Conservation (phyloP, 2,329 filamentous ascomycete genomes). For the Pseudogymnoascus sp. region DNA sequence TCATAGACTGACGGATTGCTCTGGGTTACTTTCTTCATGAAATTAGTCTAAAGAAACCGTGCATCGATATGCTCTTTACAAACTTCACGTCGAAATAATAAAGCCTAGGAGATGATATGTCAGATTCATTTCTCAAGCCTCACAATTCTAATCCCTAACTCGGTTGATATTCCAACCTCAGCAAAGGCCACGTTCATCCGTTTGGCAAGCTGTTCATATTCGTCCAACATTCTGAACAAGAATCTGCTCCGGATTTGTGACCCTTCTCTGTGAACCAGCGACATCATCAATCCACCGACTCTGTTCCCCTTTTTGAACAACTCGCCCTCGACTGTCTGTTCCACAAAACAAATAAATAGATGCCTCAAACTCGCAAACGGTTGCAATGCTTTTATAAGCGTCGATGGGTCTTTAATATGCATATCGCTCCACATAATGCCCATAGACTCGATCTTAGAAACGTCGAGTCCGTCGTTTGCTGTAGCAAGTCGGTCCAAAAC, state of each 20-base stretch:
- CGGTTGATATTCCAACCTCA: neutral
- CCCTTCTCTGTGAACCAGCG: neutral
- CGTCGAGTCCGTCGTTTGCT: neutral
- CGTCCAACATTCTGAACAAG: neutral
- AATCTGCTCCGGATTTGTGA: neutral
- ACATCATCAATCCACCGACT: neutral
- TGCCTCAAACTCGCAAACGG: neutral
- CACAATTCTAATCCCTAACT: neutral
- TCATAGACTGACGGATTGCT: neutral
- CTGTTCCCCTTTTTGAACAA: neutral
- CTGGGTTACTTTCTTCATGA: neutral
- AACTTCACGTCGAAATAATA: neutral
- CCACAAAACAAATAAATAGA: neutral
- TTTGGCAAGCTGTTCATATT: neutral
- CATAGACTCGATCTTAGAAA: neutral
- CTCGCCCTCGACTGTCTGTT: neutral
- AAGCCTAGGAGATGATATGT: neutral
- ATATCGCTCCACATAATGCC: slow-evolving; percentile 3
- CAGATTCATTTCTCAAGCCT: neutral
- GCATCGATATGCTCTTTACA: neutral
- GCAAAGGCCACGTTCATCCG: neutral
- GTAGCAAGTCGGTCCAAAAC: neutral
- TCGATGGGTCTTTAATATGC: neutral
- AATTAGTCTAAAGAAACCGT: neutral
- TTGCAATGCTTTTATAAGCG: neutral